Evolutionary conservation across 208 protist species (phyloP).

Genomic region (Trypanosoma grayi): DNA sequence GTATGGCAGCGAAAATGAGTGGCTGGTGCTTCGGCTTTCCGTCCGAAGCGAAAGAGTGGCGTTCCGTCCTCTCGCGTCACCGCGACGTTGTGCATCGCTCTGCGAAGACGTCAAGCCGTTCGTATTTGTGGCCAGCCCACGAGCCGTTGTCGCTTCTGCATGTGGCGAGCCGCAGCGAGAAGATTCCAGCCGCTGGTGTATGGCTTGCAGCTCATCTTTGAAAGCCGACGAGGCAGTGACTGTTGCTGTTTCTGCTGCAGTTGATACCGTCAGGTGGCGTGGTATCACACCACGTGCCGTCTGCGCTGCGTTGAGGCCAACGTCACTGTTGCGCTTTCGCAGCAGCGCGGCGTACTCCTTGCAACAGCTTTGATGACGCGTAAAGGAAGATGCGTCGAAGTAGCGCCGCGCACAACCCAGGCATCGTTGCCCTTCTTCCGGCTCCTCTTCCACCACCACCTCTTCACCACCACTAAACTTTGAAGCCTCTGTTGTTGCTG

Average conservation of each 20-base stretch:
- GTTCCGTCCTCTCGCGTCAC: too few relatives aligned
- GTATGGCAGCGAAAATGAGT: conserved; percentile 2
- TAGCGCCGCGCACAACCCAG: conserved; percentile 1
- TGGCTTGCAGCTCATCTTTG: not conserved
- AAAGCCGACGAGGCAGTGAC: not conserved
- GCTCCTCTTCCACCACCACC: too few relatives aligned
- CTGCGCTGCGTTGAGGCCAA: too few relatives aligned
- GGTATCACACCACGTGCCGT: too few relatives aligned
- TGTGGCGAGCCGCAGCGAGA: not conserved
- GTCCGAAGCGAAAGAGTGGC: not conserved
- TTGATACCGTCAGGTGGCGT: too few relatives aligned
- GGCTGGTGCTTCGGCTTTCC: conserved; percentile 13
- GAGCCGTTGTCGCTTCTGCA: not conserved
- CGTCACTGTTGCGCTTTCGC: not conserved
- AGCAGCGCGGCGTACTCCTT: not conserved
- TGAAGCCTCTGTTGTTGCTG: too few relatives aligned
- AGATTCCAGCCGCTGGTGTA: not conserved
- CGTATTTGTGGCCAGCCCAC: not conserved
- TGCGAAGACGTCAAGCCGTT: too few relatives aligned
- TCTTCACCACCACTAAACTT: too few relatives aligned
- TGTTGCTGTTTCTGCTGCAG: too few relatives aligned
- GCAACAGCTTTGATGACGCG: not conserved
- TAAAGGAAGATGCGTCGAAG: not conserved
- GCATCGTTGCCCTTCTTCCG: not conserved
- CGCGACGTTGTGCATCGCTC: too few relatives aligned